Evolutionary conservation across 441 rosid species (phyloP).

Genomic region (Gossypium davidsonii): DNA sequence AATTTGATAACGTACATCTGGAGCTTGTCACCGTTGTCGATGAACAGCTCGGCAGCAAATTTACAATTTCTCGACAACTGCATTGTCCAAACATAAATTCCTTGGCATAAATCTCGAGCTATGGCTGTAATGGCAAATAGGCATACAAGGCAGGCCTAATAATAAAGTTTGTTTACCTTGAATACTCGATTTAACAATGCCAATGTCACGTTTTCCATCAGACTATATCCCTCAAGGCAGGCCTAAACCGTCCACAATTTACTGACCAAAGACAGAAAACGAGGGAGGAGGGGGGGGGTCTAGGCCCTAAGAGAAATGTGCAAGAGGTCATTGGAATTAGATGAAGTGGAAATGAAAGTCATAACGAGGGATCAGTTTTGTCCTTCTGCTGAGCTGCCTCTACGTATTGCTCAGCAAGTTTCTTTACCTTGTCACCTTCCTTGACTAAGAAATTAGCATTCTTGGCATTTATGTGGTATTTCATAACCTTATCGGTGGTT

Average conservation of each 20-base stretch:
- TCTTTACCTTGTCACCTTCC: slow-evolving; percentile 98
- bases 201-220: background rate
- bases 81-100: background rate
- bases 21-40: background rate
- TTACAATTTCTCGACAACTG: background rate
- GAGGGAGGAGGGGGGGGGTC: background rate
- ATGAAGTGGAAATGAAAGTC: background rate
- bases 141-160: background rate
- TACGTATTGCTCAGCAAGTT: slow-evolving; percentile 91
- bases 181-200: slow-evolving; percentile 3
- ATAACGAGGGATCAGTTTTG: slow-evolving; percentile 25
- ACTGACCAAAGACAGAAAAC: background rate
- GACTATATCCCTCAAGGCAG: background rate
- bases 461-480: slow-evolving; percentile 73
- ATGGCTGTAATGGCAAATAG: background rate
- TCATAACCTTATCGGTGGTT: slow-evolving; percentile 88
- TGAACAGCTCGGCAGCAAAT: background rate
- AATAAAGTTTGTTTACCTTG: background rate
- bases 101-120: background rate
- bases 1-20: background rate
- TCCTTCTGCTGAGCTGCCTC: slow-evolving; percentile 71
- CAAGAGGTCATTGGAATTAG: background rate
- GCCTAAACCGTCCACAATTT: background rate
- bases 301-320: background rate
- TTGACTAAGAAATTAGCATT: slow-evolving; percentile 82